Base-by-base conservation (phyloP, 225 moss, liverwort and hornwort species). In the Sphagnum tenellum region DNA sequence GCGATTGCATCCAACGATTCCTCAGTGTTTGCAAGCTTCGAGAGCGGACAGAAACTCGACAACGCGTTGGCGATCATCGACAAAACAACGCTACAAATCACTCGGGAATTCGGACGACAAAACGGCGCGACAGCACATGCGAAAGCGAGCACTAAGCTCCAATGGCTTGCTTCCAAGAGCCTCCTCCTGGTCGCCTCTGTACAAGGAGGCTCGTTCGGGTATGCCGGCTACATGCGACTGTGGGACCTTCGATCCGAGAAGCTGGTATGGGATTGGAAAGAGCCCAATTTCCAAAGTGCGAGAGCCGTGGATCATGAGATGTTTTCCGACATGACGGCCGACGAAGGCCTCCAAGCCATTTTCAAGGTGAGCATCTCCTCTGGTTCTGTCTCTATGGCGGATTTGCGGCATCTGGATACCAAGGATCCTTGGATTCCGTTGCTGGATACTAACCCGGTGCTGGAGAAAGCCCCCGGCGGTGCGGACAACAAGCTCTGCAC, bases 1-100 rank as follows among this genome's bases (percentile, higher is more conserved):
- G 94, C 91, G 0, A n/a, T 94, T 14, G 29, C 89, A 0, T 80
- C 89, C 12, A 89, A 85, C 44, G 72, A 72, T 11, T 47, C 70
- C 4, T 54, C 76, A 0, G 60, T 91, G 49, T 89, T 91, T 66
- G 91, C 76, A 5, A 94, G 94, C 66, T 91, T 89, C 45, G 94
- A 94, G 65, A 94, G 88, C 29, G 94, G 89, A 10, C 94, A 94
- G 75, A 86, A 88, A 45, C 77, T 91, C 51, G 94, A 94, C 66
- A 94, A 94, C 59, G 58, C 84, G 0, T 64, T 94, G 9, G 60
- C 89, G 56, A 47, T 84, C 11, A 55, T 94, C 11, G 91, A 94
- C 72, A 88, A 84, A 75, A 13, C 45, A 6, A 94, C 87, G 4
- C 69, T 75, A n/a, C 83, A 79, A 57, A 68, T 83, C 2, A 61